Conservation (phyloP, 75 land plant species). For the Sequoiadendron giganteum region DNA sequence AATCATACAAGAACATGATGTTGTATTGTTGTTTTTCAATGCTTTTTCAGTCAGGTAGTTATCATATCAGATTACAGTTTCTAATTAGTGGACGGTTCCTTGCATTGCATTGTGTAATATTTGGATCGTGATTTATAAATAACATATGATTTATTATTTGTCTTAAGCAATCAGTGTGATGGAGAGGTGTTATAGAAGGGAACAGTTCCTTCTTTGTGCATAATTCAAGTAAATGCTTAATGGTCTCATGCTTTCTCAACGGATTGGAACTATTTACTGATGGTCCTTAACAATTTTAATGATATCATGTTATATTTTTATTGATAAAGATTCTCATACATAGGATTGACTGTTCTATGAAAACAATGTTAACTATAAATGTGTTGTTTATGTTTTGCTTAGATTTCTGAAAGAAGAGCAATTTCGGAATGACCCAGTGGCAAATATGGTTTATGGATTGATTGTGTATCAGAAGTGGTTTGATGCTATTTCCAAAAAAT, state of each 20-base stretch:
- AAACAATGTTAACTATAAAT: background rate
- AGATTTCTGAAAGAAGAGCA: background rate
- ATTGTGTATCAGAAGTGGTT: background rate
- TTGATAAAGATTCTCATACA: background rate
- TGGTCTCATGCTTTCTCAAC: background rate
- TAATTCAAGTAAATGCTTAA: too few species aligned
- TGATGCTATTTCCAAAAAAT: conserved; percentile 5
- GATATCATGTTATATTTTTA: background rate
- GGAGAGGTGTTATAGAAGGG: background rate
- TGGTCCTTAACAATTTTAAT: background rate
- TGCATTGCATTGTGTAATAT: background rate
- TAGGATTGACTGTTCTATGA: background rate
- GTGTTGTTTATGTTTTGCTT: background rate
- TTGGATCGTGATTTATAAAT: background rate
- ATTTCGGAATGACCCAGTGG: conserved; percentile 4
- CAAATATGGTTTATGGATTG: conserved; percentile 8
- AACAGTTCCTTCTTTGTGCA: too few species aligned
- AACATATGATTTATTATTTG: too few species aligned
- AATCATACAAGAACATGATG: too few species aligned
- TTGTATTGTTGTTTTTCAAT: background rate
- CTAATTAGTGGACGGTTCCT: background rate
- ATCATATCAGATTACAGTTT: too few species aligned
- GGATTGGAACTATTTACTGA: background rate
- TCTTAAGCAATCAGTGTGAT: background rate
- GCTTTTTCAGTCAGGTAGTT: background rate